Conservation (phyloP, 345 rosid species). For the Eucalyptus sp. region DNA sequence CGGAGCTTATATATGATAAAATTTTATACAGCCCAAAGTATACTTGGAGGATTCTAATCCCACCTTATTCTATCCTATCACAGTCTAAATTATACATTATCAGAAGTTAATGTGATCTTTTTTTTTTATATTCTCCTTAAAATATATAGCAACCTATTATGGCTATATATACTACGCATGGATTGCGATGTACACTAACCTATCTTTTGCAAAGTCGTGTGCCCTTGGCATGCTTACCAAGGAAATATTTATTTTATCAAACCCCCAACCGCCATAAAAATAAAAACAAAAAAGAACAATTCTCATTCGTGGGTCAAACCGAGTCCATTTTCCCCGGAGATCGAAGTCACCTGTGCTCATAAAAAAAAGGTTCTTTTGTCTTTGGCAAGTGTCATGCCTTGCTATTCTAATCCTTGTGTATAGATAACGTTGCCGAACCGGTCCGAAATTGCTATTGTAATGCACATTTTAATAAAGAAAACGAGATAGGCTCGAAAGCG, state of each 20-base stretch:
- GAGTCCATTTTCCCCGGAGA: neutral
- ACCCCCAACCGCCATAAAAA: neutral
- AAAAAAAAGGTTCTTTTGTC: neutral
- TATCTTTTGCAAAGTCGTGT: neutral
- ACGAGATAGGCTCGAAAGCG: neutral
- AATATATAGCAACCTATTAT: neutral
- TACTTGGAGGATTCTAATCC: neutral
- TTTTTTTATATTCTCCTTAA: neutral
- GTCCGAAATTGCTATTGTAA: neutral
- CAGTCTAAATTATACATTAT: neutral
- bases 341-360: neutral
- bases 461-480: neutral
- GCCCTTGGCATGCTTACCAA: neutral
- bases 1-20: neutral
- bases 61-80: neutral
- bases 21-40: neutral
- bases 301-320: neutral
- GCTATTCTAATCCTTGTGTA: neutral
- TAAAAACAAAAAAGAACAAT: neutral
- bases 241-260: neutral
- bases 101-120: neutral
- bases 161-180: neutral
- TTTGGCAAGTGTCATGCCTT: neutral
- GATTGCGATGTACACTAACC: neutral
- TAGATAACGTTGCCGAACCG: neutral